These are phyloP conservation scores for Neurospora sp. DNA, from an alignment of 495 filamentous ascomycete genomes.

Conservation along the genomic window DNA sequence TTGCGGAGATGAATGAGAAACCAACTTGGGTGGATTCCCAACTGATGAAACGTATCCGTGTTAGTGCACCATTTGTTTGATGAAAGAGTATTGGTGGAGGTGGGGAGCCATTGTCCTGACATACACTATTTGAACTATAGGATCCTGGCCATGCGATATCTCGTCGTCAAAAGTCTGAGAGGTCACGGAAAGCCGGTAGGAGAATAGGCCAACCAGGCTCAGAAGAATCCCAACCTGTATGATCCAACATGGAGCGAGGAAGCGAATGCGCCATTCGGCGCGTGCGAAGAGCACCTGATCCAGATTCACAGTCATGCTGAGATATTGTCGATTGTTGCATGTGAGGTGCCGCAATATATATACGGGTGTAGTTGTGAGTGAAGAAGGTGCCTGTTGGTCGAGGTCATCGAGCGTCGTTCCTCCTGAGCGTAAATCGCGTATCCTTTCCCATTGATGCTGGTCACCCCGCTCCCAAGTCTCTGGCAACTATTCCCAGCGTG, in stretches of 20 bases:
- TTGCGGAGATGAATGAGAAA: constrained; percentile 30
- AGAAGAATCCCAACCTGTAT: constrained; percentile 29
- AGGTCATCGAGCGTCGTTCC: not conserved
- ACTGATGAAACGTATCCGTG: constrained; percentile 7
- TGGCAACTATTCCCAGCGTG: not conserved
- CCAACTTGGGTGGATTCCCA: constrained; percentile 38
- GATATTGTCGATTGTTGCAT: not conserved
- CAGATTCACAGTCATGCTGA: constrained; percentile 16
- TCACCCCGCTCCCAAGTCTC: not conserved
- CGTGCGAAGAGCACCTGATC: constrained; percentile 34
- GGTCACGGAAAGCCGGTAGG: constrained; percentile 35
- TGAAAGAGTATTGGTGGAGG: not conserved
- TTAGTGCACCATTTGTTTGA: not conserved
- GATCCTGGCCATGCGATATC: constrained; percentile 21
- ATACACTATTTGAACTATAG: constrained; percentile 39
- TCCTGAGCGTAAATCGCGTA: not conserved
- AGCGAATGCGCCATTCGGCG: constrained; percentile 29
- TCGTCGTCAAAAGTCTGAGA: constrained; percentile 27
- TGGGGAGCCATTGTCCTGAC: constrained; percentile 3
- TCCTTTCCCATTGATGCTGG: not conserved
- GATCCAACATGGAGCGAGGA: constrained; percentile 32
- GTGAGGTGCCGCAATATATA: not conserved
- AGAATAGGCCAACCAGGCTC: constrained; percentile 36
- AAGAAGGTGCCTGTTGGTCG: not conserved
- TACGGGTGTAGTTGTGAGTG: not conserved